Conservation (phyloP, 2,329 filamentous ascomycete species). For the Aspergillus hiratsukae region DNA sequence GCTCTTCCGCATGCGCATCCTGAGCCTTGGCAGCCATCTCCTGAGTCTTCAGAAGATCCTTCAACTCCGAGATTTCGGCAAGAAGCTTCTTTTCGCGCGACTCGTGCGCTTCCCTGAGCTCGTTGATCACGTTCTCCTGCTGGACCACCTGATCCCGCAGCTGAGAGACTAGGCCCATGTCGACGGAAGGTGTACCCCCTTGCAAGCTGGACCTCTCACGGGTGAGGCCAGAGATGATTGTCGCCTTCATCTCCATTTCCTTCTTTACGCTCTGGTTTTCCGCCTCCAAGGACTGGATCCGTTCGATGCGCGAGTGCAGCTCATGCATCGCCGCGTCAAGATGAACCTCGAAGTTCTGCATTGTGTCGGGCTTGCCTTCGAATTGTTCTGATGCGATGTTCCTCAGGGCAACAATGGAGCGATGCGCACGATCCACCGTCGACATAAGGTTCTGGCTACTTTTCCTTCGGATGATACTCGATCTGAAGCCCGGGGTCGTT, state of each 20-base stretch:
- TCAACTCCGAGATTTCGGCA: conserved; percentile 66
- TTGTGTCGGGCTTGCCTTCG: conserved; percentile 71
- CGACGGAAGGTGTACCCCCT: conserved; percentile 65
- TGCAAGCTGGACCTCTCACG: conserved; percentile 89
- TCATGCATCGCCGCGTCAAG: conserved; percentile 91
- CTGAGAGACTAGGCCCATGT: conserved; percentile 83
- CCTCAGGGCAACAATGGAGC: conserved; percentile 82
- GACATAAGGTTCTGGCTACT: conserved; percentile 84
- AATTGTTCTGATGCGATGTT: conserved; percentile 87
- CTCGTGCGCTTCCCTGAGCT: conserved; percentile 68
- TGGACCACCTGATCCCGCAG: conserved; percentile 84
- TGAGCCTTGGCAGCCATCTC: conserved; percentile 32
- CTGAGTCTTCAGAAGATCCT: conserved; percentile 47
- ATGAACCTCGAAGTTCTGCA: conserved; percentile 91
- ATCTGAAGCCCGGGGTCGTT: conserved; percentile 36
- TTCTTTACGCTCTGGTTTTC: conserved; percentile 80
- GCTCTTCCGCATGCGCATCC: conserved; percentile 34
- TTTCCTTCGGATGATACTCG: conserved; percentile 83
- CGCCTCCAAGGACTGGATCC: conserved; percentile 82
- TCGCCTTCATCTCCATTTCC: conserved; percentile 96
- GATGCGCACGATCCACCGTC: conserved; percentile 77
- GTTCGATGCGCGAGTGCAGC: conserved; percentile 77
- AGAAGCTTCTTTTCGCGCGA: conserved; percentile 70
- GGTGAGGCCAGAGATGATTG: conserved; percentile 89
- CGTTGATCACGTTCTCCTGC: conserved; percentile 73